Evolutionary conservation across 805 yeast genomes (phyloP).

Genomic region (Candida tammaniensis): DNA sequence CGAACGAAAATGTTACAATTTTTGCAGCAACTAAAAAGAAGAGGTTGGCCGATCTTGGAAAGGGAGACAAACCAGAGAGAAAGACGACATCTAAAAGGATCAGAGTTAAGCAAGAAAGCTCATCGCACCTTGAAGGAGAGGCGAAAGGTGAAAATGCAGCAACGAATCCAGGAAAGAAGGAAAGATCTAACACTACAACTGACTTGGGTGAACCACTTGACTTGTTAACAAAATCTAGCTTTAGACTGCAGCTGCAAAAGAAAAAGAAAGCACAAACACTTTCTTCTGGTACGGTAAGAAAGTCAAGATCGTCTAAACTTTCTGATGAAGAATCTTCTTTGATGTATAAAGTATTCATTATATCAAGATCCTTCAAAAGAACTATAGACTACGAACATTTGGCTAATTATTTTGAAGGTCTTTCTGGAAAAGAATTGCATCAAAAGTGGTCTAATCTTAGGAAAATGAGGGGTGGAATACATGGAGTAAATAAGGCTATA

Average conservation of each 20-base stretch:
- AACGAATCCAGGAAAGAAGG: not conserved
- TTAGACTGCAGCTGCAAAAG: too few relatives aligned
- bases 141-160: not conserved
- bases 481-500: conserved; percentile 58
- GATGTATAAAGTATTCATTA: conserved; percentile 63
- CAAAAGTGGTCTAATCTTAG: conserved; percentile 72
- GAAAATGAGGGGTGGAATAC: conserved; percentile 41
- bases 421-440: conserved; percentile 43
- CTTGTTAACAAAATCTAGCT: not conserved
- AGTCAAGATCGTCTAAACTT: conserved; percentile 20
- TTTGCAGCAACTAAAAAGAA: conserved; percentile 7
- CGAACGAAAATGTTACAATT: conserved; percentile 5
- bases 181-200: not conserved
- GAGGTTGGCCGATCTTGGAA: conserved; percentile 18
- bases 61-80: not conserved
- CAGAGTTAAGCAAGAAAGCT: conserved; percentile 3
- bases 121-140: too few relatives aligned
- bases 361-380: conserved; percentile 57
- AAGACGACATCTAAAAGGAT: conserved; percentile 4
- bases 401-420: conserved; percentile 44
- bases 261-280: conserved; percentile 7
- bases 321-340: conserved; percentile 49
- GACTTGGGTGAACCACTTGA: conserved; percentile 2
- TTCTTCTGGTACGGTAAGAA: conserved; percentile 9
- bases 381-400: conserved; percentile 69